Evolutionary conservation across 2,329 filamentous ascomycete genomes (phyloP), one percentile per base, ranked within the genome.

Genomic region (Aspergillus carbonarius): DNA sequence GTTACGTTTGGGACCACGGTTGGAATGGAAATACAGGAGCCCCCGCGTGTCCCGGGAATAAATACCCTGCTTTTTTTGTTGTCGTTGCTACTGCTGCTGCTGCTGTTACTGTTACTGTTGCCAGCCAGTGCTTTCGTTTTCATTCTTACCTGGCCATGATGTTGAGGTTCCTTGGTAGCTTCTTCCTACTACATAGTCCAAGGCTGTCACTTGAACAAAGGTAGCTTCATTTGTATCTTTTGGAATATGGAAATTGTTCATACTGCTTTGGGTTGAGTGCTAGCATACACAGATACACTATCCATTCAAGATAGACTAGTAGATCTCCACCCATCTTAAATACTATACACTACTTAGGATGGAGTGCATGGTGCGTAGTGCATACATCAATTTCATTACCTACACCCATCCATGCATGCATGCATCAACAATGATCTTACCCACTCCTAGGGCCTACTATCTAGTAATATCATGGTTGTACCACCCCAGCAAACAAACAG

Each of bases 31-130:
- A 47, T 47, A 47, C 42, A 47, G 42, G 42, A 42, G 39, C 39
- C 39, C 39, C 18, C 18, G 42, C 23, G 20, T 25, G 35, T 49
- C 48, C 39, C 23, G 34, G 47, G 44, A 44, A 49, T 52, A 50
- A 53, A 56, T 55, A 58, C 51, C 51, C 56, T 50, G 42, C 18
- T 47, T 55, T 55, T n/a, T 20, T 42, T 52, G 30, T 32, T 12
- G 30, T 32, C 10, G 30, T 32, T 3, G 3, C 6, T 30, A 9
- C 27, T 30, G 3, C 5, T 30, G 27, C 23, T 23, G 23, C 23
- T 23, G 23, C 23, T 23, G 23, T 23, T 23, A 23, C 23, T 23
- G 23, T 23, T 23, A n/a, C n/a, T n/a, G n/a, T n/a, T n/a, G n/a
- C n/a, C n/a, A n/a, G 23, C 23, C 23, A 23, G 39, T 37, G 20